Percentiles rank a stretch among this genome's conserved stretches.
Conservation (phyloP, 2,329 filamentous ascomycete species). For the Fusarium nematophilum region DNA sequence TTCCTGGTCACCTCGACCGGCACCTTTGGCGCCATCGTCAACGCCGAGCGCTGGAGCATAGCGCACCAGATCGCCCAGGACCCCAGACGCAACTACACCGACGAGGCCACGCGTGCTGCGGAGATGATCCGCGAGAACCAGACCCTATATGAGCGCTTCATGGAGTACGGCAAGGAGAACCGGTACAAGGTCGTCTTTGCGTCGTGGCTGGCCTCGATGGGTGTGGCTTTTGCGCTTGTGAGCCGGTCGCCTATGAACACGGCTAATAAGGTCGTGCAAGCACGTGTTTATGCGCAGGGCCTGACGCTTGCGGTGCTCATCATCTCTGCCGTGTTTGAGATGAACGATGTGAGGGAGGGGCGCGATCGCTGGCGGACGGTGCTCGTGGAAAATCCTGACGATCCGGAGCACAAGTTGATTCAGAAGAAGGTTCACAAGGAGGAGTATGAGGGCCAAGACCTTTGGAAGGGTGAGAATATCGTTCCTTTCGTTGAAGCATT, state of each 20-base stretch:
- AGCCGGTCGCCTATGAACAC: constrained; percentile 78
- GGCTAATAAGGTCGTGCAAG: constrained; percentile 89
- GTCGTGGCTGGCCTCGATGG: constrained; percentile 87
- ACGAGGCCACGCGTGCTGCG: constrained; percentile 66
- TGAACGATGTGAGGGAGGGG: constrained; percentile 78
- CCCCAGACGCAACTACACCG: constrained; percentile 72
- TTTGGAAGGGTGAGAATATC: constrained; percentile 88
- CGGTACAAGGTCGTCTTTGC: constrained; percentile 86
- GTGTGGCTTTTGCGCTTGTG: constrained; percentile 77
- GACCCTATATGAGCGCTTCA: constrained; percentile 66
- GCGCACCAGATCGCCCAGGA: constrained; percentile 76
- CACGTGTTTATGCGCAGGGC: constrained; percentile 91
- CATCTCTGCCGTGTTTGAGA: constrained; percentile 83
- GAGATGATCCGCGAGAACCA: constrained; percentile 67
- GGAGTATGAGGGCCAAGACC: constrained; percentile 86
- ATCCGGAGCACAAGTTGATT: constrained; percentile 83
- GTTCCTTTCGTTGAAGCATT: background rate
- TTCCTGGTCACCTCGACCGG: constrained; percentile 86
- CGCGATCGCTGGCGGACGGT: constrained; percentile 85
- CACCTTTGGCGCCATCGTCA: constrained; percentile 88
- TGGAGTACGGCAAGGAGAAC: constrained; percentile 81
- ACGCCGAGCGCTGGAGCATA: constrained; percentile 77
- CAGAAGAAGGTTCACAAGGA: constrained; percentile 90
- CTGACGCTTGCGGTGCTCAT: constrained; percentile 86
- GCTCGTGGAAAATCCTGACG: constrained; percentile 80